Base-by-base conservation (phyloP, 805 yeast species). In the Starmerella sp. region DNA sequence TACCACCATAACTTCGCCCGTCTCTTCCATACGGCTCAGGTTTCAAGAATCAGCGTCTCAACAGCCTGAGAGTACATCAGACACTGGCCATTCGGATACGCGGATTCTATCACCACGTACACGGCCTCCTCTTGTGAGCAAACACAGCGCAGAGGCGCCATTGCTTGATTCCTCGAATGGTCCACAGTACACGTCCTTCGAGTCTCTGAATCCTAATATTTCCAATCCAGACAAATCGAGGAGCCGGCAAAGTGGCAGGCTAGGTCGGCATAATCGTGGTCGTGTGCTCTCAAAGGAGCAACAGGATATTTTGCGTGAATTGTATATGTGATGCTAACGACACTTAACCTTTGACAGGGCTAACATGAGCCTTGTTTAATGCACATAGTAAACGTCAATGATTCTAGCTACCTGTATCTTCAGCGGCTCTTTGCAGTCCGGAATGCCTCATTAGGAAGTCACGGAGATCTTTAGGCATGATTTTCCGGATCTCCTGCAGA, bases 281-380 rank as follows among this genome's bases (percentile, higher is more conserved):
- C 38, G 39, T 5, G 49, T 46, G 0, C 66, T 78, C 36, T 77
- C 83, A 0, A 76, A 68, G 59, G 85, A 80, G 63, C 83, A 81
- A 62, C 67, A 67, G 43, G 77, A 77, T 62, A 65, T 81, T 14
- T 65, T 79, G 50, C 69, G 69, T 41, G 80, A 76, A 62, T 64
- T 80, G 48, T 72, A 73, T 28, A 65, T 52, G 29, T 52, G 35
- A 41, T 62, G 45, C 48, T 35, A 15, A 15, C 6, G 15, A 11
- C 7, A 14, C 31, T 14, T 9, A 22, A 22, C 22, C 22, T 22
- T 22, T 22, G 22, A 30, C 11, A 17, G 11, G 13, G 14, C 30
- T 14, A 22, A 22, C 22, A 22, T 22, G 22, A 22, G 22, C 22
- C 22, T 22, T 22, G 22, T 22, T 22, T 22, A 22, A 22, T 22